phyloP scores from a whole-genome alignment of 306 rosid species.

The Prunus davidiana region DNA sequence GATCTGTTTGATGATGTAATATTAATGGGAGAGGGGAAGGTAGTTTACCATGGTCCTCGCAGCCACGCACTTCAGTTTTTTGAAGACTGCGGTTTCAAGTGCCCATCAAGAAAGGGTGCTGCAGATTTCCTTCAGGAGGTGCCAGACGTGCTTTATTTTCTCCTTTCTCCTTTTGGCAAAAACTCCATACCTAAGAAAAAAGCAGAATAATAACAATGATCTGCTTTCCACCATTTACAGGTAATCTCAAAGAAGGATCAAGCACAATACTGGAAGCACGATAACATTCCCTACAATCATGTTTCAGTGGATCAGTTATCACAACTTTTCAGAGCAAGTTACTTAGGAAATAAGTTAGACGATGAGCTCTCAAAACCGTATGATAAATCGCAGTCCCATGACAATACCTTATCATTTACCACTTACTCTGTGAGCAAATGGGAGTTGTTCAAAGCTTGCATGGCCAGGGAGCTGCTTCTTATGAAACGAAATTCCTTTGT shows the following conservation, averaged over 20 bases:
- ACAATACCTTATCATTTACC: slow-evolving; percentile 49
- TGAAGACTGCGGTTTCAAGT: slow-evolving; percentile 70
- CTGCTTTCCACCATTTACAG: slow-evolving; percentile 27
- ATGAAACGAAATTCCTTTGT: slow-evolving; percentile 71
- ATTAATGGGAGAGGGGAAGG: slow-evolving; percentile 72
- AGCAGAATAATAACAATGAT: background rate
- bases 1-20: slow-evolving; percentile 77
- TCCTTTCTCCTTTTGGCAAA: background rate
- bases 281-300: slow-evolving; percentile 50
- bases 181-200: background rate
- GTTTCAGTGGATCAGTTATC: slow-evolving; percentile 65
- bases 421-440: slow-evolving; percentile 58
- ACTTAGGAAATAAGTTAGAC: slow-evolving; percentile 45
- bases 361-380: slow-evolving; percentile 54
- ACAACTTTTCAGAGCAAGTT: slow-evolving; percentile 49
- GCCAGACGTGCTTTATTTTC: slow-evolving; percentile 8
- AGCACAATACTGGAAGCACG: slow-evolving; percentile 67
- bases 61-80: slow-evolving; percentile 56
- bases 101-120: slow-evolving; percentile 82
- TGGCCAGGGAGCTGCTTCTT: slow-evolving; percentile 71
- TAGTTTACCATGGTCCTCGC: slow-evolving; percentile 72
- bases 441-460: slow-evolving; percentile 69
- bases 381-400: slow-evolving; percentile 56
- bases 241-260: slow-evolving; percentile 79
- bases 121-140: slow-evolving; percentile 91